Evolutionary conservation across 1,284 basidiomycete genomes (phyloP).

Genomic region (Ceratobasidium sp.): DNA sequence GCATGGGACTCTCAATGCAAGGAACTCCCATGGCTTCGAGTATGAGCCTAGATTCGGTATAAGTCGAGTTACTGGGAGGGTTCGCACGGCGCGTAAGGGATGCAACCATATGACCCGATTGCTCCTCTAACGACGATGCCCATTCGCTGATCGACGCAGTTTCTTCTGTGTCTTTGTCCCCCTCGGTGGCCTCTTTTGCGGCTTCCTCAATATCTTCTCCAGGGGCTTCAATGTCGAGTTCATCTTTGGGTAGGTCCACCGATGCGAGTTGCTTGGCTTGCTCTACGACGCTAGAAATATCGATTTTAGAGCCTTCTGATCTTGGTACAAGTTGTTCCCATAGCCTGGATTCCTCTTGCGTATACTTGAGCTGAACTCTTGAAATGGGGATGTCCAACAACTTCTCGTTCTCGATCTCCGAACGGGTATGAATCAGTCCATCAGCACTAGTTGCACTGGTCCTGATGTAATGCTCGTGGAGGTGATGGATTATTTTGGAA

Average conservation of each 20-base stretch:
- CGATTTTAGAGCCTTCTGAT: neutral
- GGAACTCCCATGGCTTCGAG: slow-evolving; percentile 78
- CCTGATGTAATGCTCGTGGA: slow-evolving; percentile 24
- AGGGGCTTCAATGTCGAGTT: neutral
- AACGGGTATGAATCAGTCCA: neutral
- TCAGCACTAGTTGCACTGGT: neutral
- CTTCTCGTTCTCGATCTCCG: slow-evolving; percentile 42
- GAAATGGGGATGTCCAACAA: slow-evolving; percentile 62
- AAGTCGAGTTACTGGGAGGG: slow-evolving; percentile 66
- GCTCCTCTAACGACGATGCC: slow-evolving; percentile 14
- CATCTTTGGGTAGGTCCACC: slow-evolving; percentile 13
- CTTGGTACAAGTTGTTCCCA: slow-evolving; percentile 59
- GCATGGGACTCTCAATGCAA: slow-evolving; percentile 68
- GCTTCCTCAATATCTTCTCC: slow-evolving; percentile 2
- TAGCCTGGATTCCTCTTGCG: slow-evolving; percentile 65
- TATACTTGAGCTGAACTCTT: slow-evolving; percentile 67
- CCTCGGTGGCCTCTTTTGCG: neutral
- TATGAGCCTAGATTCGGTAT: slow-evolving; percentile 68
- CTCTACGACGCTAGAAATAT: slow-evolving; percentile 20
- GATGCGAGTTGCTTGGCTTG: slow-evolving; percentile 26
- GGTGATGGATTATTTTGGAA: slow-evolving; percentile 12
- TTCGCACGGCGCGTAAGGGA: slow-evolving; percentile 53
- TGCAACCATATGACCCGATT: slow-evolving; percentile 23
- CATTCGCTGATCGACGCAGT: slow-evolving; percentile 10
- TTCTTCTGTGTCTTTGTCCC: neutral